Conservation (phyloP, 192 early-diverging fungal genomes). For the Umbelopsis isabellina region DNA sequence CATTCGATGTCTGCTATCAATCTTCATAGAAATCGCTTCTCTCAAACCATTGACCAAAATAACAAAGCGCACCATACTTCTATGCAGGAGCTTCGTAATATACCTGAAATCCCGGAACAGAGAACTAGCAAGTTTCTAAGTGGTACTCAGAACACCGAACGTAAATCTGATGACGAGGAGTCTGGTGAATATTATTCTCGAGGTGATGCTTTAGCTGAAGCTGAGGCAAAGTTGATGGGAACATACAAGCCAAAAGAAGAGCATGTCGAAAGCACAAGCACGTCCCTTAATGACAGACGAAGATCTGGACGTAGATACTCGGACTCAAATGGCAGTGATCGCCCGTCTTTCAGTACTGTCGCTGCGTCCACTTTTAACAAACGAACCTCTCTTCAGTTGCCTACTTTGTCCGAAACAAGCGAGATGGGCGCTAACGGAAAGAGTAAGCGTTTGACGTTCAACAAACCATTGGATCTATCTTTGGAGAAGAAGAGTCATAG, state of each 20-base stretch:
- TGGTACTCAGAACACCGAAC: background rate
- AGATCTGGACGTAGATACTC: conserved; percentile 27
- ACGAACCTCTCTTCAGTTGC: conserved; percentile 33
- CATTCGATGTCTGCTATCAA: conserved; percentile 32
- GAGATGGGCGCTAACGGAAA: background rate
- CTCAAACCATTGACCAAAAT: conserved; percentile 8
- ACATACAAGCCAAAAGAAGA: conserved; percentile 28
- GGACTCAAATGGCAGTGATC: conserved; percentile 19
- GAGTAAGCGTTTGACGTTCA: conserved; percentile 35
- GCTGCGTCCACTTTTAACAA: conserved; percentile 9
- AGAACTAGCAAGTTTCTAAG: conserved; percentile 6
- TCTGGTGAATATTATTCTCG: conserved; percentile 27
- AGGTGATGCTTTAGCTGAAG: conserved; percentile 40
- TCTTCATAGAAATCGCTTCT: conserved; percentile 1
- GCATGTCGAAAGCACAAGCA: background rate
- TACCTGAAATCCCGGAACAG: conserved; percentile 1
- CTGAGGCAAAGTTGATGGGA: conserved; percentile 47
- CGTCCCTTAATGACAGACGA: conserved; percentile 1
- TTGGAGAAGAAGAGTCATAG: conserved; percentile 33
- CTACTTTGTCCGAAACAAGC: conserved; percentile 28
- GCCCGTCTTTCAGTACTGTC: conserved; percentile 8
- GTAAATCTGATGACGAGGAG: conserved; percentile 20
- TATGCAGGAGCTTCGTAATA: conserved; percentile 6
- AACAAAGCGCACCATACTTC: background rate
- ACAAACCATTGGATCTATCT: conserved; percentile 38